These are phyloP conservation scores for Apiospora kogelbergensis DNA, from an alignment of 2,329 filamentous ascomycete species.

Conservation along the genomic window DNA sequence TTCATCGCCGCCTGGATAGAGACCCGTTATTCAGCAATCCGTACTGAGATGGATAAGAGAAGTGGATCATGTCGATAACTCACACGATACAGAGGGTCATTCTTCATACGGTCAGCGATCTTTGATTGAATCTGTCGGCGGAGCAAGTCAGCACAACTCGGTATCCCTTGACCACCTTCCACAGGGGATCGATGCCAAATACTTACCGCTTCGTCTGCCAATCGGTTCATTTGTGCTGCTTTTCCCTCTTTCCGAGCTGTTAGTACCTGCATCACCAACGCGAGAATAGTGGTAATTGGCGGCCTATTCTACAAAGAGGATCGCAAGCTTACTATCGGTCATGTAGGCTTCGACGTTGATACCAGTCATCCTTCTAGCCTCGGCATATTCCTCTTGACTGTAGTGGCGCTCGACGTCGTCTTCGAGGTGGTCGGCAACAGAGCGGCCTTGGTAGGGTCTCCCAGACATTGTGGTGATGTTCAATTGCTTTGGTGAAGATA, in stretches of 20 bases:
- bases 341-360: not conserved
- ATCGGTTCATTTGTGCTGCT: not conserved
- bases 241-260: not conserved
- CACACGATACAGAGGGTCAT: slow-evolving; percentile 25
- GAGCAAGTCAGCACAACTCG: not conserved
- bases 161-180: not conserved
- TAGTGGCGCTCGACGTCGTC: not conserved
- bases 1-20: slow-evolving; percentile 25
- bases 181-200: no score
- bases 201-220: not conserved
- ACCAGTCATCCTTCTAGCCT: not conserved
- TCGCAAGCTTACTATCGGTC: not conserved
- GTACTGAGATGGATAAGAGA: not conserved
- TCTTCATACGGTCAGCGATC: slow-evolving; percentile 25
- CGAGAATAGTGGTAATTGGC: not conserved
- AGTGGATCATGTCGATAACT: not conserved
- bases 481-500: no score
- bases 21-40: not conserved
- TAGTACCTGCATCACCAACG: not conserved
- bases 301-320: not conserved
- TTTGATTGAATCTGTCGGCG: slow-evolving; percentile 18
- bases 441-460: not conserved
- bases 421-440: not conserved
- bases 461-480: not conserved
- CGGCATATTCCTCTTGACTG: not conserved